A percentile compares a stretch with the other conserved stretches of the same genome.
Conservation (phyloP, 2,329 filamentous ascomycete genomes). For the Diaporthe citriasiana region DNA sequence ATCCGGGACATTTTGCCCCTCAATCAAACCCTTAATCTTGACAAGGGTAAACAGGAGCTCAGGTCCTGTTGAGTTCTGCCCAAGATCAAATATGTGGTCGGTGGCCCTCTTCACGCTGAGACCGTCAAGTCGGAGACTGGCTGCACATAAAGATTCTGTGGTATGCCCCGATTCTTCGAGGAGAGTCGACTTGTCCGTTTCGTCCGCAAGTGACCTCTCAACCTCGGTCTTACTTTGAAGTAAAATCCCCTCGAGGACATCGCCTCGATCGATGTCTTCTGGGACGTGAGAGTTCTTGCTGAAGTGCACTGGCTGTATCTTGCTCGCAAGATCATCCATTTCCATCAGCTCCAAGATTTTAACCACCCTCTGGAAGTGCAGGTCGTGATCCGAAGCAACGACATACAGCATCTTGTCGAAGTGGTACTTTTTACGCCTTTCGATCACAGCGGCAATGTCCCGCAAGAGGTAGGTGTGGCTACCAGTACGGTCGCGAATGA, state of each 20-base stretch:
- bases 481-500: slow-evolving; percentile 74
- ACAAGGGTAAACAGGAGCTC: slow-evolving; percentile 81
- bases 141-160: slow-evolving; percentile 67
- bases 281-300: slow-evolving; percentile 52
- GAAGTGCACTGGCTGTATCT: slow-evolving; percentile 59
- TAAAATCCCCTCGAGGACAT: slow-evolving; percentile 39
- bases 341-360: slow-evolving; percentile 55
- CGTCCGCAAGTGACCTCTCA: slow-evolving; percentile 45
- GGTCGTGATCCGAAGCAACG: slow-evolving; percentile 53
- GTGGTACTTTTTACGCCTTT: slow-evolving; percentile 67
- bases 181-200: not conserved
- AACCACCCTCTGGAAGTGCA: slow-evolving; percentile 53
- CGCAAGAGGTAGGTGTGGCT: slow-evolving; percentile 78
- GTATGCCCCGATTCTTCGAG: not conserved
- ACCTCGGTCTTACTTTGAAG: slow-evolving; percentile 57
- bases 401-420: slow-evolving; percentile 59
- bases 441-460: slow-evolving; percentile 76
- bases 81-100: slow-evolving; percentile 75
- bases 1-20: slow-evolving; percentile 34
- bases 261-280: not conserved
- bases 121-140: slow-evolving; percentile 80
- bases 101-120: slow-evolving; percentile 72
- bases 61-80: slow-evolving; percentile 79
- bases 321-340: slow-evolving; percentile 49
- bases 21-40: slow-evolving; percentile 58